These are phyloP conservation scores for Eucalyptus dawsonii DNA, from an alignment of 345 rosid genomes.

Conservation along the genomic window DNA sequence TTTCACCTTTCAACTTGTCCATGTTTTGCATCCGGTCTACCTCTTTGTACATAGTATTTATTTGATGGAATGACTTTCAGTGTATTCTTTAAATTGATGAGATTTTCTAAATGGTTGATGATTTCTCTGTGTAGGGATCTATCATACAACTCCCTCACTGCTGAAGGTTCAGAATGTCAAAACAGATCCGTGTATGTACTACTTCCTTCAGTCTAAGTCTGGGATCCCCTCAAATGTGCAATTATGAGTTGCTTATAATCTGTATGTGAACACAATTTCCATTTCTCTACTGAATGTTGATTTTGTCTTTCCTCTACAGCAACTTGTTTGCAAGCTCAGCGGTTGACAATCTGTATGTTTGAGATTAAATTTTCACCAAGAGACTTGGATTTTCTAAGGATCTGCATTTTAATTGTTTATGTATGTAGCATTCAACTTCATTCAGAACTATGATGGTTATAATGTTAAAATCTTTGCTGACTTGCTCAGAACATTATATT, in stretches of 20 bases:
- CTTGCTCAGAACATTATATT: too few species aligned
- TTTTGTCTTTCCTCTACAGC: not conserved
- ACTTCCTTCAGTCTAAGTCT: not conserved
- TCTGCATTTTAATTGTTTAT: not conserved
- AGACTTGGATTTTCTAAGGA: not conserved
- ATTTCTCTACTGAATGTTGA: not conserved
- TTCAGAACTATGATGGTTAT: too few species aligned
- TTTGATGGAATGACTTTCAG: too few species aligned
- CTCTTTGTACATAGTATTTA: too few species aligned
- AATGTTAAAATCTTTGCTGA: too few species aligned
- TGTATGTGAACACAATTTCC: not conserved
- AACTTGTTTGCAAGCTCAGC: not conserved
- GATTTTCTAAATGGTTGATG: too few species aligned
- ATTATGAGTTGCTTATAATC: not conserved
- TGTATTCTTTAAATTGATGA: too few species aligned
- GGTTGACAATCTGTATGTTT: not conserved
- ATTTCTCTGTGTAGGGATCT: not conserved
- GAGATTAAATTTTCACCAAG: not conserved
- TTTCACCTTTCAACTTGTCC: too few species aligned
- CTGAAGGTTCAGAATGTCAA: not conserved
- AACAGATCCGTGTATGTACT: not conserved
- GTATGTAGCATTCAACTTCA: not conserved
- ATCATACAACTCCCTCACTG: not conserved
- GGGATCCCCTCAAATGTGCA: not conserved
- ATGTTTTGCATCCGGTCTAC: too few species aligned